phyloP scores from a whole-genome alignment of 345 rosid species.

The Arabidopsis thaliana region DNA sequence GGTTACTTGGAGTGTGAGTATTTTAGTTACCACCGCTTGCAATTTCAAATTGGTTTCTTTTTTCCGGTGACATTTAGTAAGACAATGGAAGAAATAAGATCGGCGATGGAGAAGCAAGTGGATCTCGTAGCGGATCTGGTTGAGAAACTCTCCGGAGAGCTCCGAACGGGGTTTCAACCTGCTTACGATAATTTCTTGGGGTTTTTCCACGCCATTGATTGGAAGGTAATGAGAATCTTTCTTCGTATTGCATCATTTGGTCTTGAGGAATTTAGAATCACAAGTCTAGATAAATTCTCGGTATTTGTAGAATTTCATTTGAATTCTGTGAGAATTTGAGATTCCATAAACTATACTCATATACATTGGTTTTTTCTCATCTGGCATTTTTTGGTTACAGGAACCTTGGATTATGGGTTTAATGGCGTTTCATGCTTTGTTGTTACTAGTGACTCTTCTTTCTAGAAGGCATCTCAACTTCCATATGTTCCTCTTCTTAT shows the following conservation, averaged over 20 bases:
- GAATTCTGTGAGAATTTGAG: not conserved
- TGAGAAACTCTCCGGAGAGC: conserved; percentile 78
- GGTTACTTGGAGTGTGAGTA: conserved; percentile 1
- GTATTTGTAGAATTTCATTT: not conserved
- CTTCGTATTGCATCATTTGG: not conserved
- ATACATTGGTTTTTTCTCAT: not conserved
- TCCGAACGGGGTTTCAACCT: conserved; percentile 77
- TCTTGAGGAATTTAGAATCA: not conserved
- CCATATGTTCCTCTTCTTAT: conserved; percentile 81
- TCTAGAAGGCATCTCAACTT: conserved; percentile 78
- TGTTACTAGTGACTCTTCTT: conserved; percentile 57
- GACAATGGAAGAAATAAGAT: conserved; percentile 72
- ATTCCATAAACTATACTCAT: not conserved
- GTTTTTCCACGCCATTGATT: conserved; percentile 86
- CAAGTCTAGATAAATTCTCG: not conserved
- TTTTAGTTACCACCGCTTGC: not conserved
- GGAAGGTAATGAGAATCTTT: conserved; percentile 64
- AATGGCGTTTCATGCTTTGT: conserved; percentile 62
- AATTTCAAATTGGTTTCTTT: not conserved
- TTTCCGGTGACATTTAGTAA: not conserved
- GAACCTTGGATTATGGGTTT: conserved; percentile 84
- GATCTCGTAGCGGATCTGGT: conserved; percentile 85
- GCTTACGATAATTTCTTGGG: conserved; percentile 82
- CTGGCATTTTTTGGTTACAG: conserved; percentile 43
- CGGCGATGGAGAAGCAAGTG: conserved; percentile 77